A percentile compares a stretch with the other conserved stretches of the same genome.
Conservation (phyloP, 495 filamentous ascomycete species). For the Podospora fimiseda region DNA sequence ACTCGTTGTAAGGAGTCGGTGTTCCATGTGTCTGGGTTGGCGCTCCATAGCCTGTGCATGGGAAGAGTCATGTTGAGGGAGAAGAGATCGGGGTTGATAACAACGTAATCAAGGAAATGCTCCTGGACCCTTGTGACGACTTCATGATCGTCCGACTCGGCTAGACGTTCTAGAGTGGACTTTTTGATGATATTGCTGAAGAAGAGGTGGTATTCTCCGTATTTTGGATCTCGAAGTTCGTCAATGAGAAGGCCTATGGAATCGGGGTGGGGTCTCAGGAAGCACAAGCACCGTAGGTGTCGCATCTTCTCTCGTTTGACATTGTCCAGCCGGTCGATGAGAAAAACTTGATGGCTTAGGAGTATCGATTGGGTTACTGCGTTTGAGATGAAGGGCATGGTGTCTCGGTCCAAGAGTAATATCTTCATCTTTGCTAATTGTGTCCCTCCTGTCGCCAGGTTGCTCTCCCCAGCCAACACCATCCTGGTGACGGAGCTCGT, state of each 20-base stretch:
- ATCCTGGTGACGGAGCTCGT: constrained; percentile 97
- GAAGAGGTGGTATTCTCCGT: constrained; percentile 95
- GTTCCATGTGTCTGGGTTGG: constrained; percentile 83
- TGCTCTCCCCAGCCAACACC: constrained; percentile 78
- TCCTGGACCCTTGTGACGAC: constrained; percentile 90
- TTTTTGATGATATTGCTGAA: constrained; percentile 97
- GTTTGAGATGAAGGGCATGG: constrained; percentile 86
- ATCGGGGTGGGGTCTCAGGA: constrained; percentile 83
- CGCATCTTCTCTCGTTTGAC: constrained; percentile 92
- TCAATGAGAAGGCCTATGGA: constrained; percentile 92
- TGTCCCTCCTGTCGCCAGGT: constrained; percentile 57
- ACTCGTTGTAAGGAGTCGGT: constrained; percentile 75
- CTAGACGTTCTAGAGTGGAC: constrained; percentile 87
- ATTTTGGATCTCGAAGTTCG: constrained; percentile 92
- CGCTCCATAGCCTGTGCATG: constrained; percentile 69
- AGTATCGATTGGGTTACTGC: constrained; percentile 92
- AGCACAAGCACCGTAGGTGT: constrained; percentile 88
- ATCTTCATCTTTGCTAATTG: constrained; percentile 95
- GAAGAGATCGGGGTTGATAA: constrained; percentile 91
- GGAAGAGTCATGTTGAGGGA: constrained; percentile 72
- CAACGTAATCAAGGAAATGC: constrained; percentile 90
- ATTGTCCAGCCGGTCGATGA: constrained; percentile 94
- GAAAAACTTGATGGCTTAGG: constrained; percentile 96
- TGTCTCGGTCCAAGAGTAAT: constrained; percentile 88
- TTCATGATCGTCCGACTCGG: constrained; percentile 97